Percentiles rank a stretch among this genome's conserved stretches.
phyloP scores from a whole-genome alignment of 805 yeast species.

The Candida pseudoglaebosa region DNA sequence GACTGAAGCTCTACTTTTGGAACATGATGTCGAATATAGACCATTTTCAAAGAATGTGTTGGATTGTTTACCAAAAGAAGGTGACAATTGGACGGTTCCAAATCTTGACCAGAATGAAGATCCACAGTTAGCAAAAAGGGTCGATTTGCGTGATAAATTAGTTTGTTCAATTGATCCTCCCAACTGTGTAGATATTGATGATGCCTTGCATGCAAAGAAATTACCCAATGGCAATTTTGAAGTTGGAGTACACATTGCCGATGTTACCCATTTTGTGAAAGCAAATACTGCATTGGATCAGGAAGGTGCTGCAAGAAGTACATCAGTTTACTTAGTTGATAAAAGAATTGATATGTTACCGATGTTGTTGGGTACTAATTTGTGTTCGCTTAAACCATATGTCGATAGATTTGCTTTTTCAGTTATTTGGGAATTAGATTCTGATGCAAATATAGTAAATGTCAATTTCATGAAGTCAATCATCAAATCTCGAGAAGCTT shows the following conservation, averaged over 20 bases:
- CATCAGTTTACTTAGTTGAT: slow-evolving; percentile 94
- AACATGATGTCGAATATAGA: slow-evolving; percentile 94
- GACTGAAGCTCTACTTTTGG: slow-evolving; percentile 88
- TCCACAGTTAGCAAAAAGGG: slow-evolving; percentile 57
- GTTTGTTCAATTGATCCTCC: slow-evolving; percentile 98
- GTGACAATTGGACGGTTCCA: slow-evolving; percentile 91
- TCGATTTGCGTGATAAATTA: slow-evolving; percentile 80
- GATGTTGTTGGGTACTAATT: slow-evolving; percentile 86
- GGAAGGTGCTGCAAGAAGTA: slow-evolving; percentile 97
- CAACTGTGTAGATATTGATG: slow-evolving; percentile 94
- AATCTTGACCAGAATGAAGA: slow-evolving; percentile 51
- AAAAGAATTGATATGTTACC: slow-evolving; percentile 99
- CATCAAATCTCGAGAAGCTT: slow-evolving; percentile 88
- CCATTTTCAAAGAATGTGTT: slow-evolving; percentile 92
- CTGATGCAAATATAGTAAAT: slow-evolving; percentile 76
- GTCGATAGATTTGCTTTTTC: slow-evolving; percentile 96
- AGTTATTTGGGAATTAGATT: slow-evolving; percentile 92
- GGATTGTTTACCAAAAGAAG: slow-evolving; percentile 89
- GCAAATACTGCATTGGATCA: slow-evolving; percentile 87
- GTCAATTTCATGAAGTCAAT: slow-evolving; percentile 82
- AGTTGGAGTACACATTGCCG: slow-evolving; percentile 99
- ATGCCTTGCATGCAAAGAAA: slow-evolving; percentile 84
- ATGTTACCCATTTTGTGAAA: slow-evolving; percentile 95
- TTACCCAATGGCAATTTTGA: slow-evolving; percentile 93
- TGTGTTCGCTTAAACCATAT: slow-evolving; percentile 91